Evolutionary conservation across 2,329 filamentous ascomycete species (phyloP).

Genomic region (Botrytis medusae): DNA sequence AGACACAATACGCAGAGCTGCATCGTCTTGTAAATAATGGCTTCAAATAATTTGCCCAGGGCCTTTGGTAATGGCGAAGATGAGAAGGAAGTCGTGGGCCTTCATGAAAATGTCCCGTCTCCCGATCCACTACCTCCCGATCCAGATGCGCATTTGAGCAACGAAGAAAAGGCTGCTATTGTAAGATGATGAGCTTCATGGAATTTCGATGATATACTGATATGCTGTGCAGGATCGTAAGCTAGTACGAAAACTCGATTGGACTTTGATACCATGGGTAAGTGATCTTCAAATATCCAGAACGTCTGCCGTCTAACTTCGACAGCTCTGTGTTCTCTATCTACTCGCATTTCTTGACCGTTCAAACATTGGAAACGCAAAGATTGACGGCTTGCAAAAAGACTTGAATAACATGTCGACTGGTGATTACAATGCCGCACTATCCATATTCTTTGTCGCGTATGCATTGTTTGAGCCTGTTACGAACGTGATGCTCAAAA

Average conservation of each 20-base stretch:
- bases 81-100: conserved; percentile 16
- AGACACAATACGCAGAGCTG: background rate
- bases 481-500: conserved; percentile 71
- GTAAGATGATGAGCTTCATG: conserved; percentile 45
- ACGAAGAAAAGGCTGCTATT: conserved; percentile 60
- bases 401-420: conserved; percentile 61
- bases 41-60: background rate
- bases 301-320: conserved; percentile 23
- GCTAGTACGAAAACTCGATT: conserved; percentile 61
- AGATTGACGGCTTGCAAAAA: conserved; percentile 57
- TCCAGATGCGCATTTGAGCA: conserved; percentile 63
- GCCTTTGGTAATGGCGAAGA: background rate
- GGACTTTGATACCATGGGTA: conserved; percentile 59
- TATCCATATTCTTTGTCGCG: conserved; percentile 85
- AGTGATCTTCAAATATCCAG: conserved; percentile 20
- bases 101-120: conserved; percentile 1
- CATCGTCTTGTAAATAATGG: background rate
- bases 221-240: conserved; percentile 54
- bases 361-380: conserved; percentile 79
- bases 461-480: conserved; percentile 79
- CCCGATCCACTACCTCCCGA: conserved; percentile 42
- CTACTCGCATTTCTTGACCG: conserved; percentile 72
- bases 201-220: background rate
- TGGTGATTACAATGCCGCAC: conserved; percentile 67
- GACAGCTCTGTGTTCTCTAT: conserved; percentile 68